These are phyloP conservation scores for Acrasis kona DNA, from an alignment of 78 protist genomes.

Conservation along the genomic window DNA sequence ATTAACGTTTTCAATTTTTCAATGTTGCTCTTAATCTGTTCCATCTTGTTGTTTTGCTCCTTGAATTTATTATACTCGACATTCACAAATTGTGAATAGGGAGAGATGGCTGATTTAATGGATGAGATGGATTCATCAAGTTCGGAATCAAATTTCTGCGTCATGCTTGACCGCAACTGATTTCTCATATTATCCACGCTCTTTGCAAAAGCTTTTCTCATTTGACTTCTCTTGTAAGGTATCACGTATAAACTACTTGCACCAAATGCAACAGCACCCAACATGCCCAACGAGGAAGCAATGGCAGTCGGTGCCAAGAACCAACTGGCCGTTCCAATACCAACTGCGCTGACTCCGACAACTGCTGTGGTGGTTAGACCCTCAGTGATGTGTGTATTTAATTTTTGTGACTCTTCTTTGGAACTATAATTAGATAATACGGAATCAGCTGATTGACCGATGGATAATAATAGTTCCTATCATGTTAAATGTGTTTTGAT, in stretches of 20 bases:
- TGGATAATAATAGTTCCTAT: not conserved
- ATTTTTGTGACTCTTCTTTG: not conserved
- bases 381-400: not conserved
- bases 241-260: not conserved
- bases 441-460: not conserved
- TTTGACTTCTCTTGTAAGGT: not conserved
- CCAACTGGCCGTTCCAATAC: not conserved
- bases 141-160: not conserved
- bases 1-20: not conserved
- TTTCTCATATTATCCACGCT: not conserved
- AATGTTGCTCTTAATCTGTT: not conserved
- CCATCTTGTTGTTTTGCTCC: not conserved
- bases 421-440: not conserved
- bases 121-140: not conserved
- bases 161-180: not conserved
- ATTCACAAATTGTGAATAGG: not conserved
- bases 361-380: not conserved
- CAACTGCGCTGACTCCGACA: not conserved
- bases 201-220: not conserved
- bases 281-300: not conserved
- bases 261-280: not conserved
- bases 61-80: not conserved
- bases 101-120: not conserved
- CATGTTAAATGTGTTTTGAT: too few relatives aligned
- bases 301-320: not conserved